These are phyloP conservation scores for Paramyrothecium sp. DNA, from an alignment of 2,329 filamentous ascomycete species.

Conservation along the genomic window DNA sequence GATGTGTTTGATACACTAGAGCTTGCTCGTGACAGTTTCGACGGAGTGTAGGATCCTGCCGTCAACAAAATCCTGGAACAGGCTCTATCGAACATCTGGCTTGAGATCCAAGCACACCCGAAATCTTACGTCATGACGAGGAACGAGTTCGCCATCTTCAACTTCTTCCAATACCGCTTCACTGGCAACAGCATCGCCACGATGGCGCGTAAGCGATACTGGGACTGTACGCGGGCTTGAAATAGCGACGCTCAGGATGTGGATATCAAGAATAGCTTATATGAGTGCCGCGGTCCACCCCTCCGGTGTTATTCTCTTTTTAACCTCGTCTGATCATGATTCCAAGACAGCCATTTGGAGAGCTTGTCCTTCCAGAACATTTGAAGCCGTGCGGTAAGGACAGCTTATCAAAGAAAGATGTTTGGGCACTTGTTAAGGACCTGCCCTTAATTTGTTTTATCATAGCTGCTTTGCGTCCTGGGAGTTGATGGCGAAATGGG, in stretches of 20 bases:
- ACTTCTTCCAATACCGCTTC: conserved; percentile 74
- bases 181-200: conserved; percentile 46
- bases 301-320: too few relatives aligned
- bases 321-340: too few relatives aligned
- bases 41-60: conserved; percentile 60
- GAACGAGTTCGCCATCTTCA: conserved; percentile 84
- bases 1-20: conserved; percentile 68
- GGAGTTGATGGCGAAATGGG: too few relatives aligned
- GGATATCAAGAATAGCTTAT: too few relatives aligned
- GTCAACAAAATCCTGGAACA: conserved; percentile 65
- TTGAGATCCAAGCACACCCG: conserved; percentile 62
- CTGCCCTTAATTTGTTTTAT: too few relatives aligned
- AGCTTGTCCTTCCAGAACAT: too few relatives aligned
- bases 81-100: conserved; percentile 65
- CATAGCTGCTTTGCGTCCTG: too few relatives aligned
- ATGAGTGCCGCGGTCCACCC: too few relatives aligned
- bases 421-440: too few relatives aligned
- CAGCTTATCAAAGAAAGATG: too few relatives aligned
- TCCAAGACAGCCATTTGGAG: too few relatives aligned
- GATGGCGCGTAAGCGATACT: conserved; percentile 51
- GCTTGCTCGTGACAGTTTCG: conserved; percentile 70
- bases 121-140: conserved; percentile 68
- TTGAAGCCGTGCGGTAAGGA: too few relatives aligned
- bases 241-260: background rate
- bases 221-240: conserved; percentile 44